These are phyloP conservation scores for Penicillium subrubescens DNA, from an alignment of 495 filamentous ascomycete species.

Conservation along the genomic window DNA sequence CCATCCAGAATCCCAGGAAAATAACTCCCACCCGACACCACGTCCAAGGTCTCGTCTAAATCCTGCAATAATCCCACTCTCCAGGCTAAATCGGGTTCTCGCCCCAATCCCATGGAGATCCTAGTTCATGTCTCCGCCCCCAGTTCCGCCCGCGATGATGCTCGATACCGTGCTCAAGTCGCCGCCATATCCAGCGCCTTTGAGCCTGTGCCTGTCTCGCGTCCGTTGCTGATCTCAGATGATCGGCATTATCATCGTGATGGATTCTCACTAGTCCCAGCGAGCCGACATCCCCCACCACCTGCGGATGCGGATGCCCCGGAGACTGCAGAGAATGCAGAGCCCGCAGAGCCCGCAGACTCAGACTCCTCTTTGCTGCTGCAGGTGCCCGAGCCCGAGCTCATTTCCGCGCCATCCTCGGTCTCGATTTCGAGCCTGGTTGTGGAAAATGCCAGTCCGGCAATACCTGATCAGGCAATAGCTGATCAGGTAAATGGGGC, in stretches of 20 bases:
- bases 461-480: no score
- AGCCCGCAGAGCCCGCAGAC: neutral
- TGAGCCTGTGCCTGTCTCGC: slow-evolving; percentile 40
- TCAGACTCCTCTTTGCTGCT: neutral
- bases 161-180: slow-evolving; percentile 62
- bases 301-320: neutral
- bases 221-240: slow-evolving; percentile 12
- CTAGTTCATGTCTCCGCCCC: slow-evolving; percentile 71
- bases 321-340: neutral
- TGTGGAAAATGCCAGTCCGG: neutral
- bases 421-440: neutral
- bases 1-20: neutral
- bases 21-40: neutral
- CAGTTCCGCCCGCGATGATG: slow-evolving; percentile 61
- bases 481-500: neutral
- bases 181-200: slow-evolving; percentile 60
- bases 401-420: neutral
- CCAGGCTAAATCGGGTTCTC: neutral
- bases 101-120: slow-evolving; percentile 49
- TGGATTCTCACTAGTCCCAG: neutral
- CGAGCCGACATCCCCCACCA: neutral
- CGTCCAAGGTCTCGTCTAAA: neutral
- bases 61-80: no score
- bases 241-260: neutral
- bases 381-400: neutral